Conservation (phyloP, 2,329 filamentous ascomycete species). For the Stemphylium vesicarium region DNA sequence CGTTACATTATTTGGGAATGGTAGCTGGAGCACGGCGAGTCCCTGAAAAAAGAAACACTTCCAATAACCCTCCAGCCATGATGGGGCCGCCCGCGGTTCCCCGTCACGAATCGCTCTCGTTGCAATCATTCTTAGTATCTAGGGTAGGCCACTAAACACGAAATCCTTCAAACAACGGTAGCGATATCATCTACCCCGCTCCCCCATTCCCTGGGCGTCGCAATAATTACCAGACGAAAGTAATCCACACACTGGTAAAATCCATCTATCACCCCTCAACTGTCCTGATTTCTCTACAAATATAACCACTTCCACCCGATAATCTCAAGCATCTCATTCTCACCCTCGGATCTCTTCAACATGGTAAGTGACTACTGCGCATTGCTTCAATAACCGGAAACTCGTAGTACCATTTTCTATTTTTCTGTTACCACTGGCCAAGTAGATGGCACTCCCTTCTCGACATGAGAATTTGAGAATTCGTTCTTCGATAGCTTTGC, state of each 20-base stretch:
- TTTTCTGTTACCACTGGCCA: too few relatives aligned
- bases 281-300: neutral
- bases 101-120: neutral
- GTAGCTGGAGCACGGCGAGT: conserved; percentile 38
- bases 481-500: neutral
- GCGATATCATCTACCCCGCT: neutral
- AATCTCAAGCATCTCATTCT: neutral
- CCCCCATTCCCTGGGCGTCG: neutral
- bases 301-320: neutral
- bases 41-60: neutral
- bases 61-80: neutral
- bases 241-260: neutral
- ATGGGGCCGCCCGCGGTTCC: neutral
- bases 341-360: neutral
- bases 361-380: conserved; percentile 1
- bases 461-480: neutral
- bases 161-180: conserved; percentile 2
- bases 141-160: neutral
- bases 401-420: too few relatives aligned
- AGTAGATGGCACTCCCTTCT: neutral
- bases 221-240: neutral
- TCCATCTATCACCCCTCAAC: too few relatives aligned
- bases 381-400: neutral
- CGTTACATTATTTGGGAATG: conserved; percentile 35
- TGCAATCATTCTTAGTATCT: neutral